phyloP scores from a whole-genome alignment of 2,329 filamentous ascomycete genomes.

The Alternaria consortialis region DNA sequence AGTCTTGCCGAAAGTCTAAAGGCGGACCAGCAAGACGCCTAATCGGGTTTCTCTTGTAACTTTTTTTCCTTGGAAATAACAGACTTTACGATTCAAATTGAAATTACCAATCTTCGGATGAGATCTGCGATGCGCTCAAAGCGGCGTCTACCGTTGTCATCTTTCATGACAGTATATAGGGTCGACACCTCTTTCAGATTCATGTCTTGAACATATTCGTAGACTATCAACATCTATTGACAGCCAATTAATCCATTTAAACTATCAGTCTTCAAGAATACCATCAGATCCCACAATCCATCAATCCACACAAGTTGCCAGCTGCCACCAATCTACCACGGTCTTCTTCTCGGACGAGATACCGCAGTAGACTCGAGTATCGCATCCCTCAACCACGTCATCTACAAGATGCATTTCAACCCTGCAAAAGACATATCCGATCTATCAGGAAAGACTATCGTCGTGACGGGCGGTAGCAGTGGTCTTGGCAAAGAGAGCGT shows the following conservation, averaged over 20 bases:
- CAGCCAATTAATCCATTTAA: neutral
- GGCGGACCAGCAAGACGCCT: neutral
- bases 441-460: conserved; percentile 25
- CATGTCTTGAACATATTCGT: neutral
- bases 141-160: neutral
- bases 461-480: conserved; percentile 47
- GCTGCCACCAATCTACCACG: neutral
- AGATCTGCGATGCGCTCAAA: neutral
- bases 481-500: conserved; percentile 56
- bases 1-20: conserved; percentile 3
- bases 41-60: neutral
- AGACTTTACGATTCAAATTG: neutral
- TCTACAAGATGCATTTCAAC: conserved; percentile 22
- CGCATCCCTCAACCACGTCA: neutral
- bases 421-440: conserved; percentile 25
- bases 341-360: neutral
- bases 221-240: neutral
- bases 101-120: neutral
- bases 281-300: neutral
- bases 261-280: neutral
- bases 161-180: neutral
- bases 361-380: neutral
- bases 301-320: neutral
- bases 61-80: neutral
- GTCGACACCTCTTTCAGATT: neutral